Percentiles rank a stretch among this genome's conserved stretches.
Conservation (phyloP, 768 basidiomycete genomes). For the Leccinellum luteum region DNA sequence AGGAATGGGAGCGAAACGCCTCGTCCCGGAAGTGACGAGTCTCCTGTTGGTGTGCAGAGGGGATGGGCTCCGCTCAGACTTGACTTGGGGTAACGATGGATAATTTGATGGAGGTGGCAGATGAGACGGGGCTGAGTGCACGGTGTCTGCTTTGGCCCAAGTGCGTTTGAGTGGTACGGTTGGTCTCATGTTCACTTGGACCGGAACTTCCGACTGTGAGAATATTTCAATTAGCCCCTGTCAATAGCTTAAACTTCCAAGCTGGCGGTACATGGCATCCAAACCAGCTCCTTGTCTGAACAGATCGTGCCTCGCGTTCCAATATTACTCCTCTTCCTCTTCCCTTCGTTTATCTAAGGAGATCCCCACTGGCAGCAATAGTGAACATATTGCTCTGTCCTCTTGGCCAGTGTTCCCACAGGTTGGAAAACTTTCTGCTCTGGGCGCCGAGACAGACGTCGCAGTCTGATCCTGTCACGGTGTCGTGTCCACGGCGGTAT, state of each 20-base stretch:
- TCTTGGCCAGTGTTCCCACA: not conserved
- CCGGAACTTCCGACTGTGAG: too few species aligned
- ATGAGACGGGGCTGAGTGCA: too few species aligned
- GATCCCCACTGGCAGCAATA: not conserved
- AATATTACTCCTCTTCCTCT: slow-evolving; percentile 14
- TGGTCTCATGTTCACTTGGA: slow-evolving; percentile 7
- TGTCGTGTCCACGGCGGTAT: not conserved
- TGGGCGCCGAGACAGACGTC: not conserved
- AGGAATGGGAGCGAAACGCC: slow-evolving; percentile 29
- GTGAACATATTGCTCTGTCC: not conserved
- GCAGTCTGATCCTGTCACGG: not conserved
- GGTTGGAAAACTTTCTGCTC: not conserved
- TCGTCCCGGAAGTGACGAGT: slow-evolving; percentile 27
- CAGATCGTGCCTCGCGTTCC: slow-evolving; percentile 27
- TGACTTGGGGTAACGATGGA: slow-evolving; percentile 4
- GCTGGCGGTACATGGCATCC: not conserved
- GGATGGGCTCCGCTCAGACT: slow-evolving; percentile 21
- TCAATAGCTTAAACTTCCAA: too few species aligned
- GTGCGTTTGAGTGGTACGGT: slow-evolving; percentile 17
- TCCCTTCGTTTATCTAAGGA: slow-evolving; percentile 12
- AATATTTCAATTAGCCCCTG: too few species aligned
- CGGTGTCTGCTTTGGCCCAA: not conserved
- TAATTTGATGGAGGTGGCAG: not conserved
- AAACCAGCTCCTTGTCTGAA: slow-evolving; percentile 12
- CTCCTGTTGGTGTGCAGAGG: slow-evolving; percentile 13